A percentile compares a stretch with the other conserved stretches of the same genome.
Conservation (phyloP, 1,139 yeast genomes). For the Zygoascus hellenicus region DNA sequence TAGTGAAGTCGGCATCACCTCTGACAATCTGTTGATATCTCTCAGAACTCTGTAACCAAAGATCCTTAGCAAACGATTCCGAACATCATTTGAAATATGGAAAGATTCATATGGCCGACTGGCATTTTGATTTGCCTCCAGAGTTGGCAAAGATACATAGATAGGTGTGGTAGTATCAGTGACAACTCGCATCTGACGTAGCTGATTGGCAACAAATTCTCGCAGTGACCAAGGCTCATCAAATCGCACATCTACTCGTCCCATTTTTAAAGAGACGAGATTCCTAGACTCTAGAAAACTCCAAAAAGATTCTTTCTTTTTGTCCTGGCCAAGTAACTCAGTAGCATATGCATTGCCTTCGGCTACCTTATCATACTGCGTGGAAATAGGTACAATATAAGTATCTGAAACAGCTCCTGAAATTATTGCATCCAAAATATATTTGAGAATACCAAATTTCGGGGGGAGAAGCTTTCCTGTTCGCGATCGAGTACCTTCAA, state of each 20-base stretch:
- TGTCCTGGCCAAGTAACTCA: conserved; percentile 57
- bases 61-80: conserved; percentile 32
- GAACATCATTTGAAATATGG: conserved; percentile 19
- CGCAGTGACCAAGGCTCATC: conserved; percentile 40
- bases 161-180: conserved; percentile 12
- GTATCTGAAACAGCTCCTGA: conserved; percentile 42
- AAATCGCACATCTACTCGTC: conserved; percentile 40
- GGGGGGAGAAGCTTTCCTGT: conserved; percentile 62
- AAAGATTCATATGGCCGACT: conserved; percentile 9
- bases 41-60: conserved; percentile 38
- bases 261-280: conserved; percentile 35
- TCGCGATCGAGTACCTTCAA: conserved; percentile 63
- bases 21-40: conserved; percentile 39
- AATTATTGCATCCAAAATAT: conserved; percentile 44
- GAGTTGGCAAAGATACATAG: conserved; percentile 4
- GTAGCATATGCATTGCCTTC: conserved; percentile 59
- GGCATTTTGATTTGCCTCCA: background rate
- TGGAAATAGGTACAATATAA: conserved; percentile 52
- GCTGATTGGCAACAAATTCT: conserved; percentile 31
- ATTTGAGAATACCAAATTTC: conserved; percentile 58
- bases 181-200: conserved; percentile 22
- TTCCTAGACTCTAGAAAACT: conserved; percentile 35
- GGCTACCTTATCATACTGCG: conserved; percentile 61
- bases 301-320: conserved; percentile 38
- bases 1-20: conserved; percentile 42